phyloP scores from a whole-genome alignment of 1,139 yeast genomes.

The Geotrichum europaeum region DNA sequence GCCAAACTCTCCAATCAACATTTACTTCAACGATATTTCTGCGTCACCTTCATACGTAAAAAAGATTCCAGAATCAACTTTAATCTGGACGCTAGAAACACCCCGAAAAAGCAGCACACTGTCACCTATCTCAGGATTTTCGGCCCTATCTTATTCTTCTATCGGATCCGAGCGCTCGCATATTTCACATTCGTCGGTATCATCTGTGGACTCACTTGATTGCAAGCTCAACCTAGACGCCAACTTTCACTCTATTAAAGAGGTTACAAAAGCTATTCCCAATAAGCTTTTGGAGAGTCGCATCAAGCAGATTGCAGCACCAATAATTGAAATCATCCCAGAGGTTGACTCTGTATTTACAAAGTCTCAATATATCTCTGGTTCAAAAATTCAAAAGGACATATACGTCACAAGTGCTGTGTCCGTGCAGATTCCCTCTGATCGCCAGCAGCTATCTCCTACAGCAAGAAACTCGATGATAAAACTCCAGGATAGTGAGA shows the following conservation, averaged over 20 bases:
- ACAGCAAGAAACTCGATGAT: conserved; percentile 3
- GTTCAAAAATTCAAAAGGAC: conserved; percentile 8
- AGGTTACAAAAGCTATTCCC: conserved; percentile 15
- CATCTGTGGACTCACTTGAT: conserved; percentile 3
- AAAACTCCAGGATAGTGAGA: conserved; percentile 6
- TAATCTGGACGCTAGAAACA: neutral
- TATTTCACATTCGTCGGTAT: conserved; percentile 4
- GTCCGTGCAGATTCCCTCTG: conserved; percentile 12
- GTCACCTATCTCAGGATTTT: conserved; percentile 3
- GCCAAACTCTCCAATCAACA: conserved; percentile 5
- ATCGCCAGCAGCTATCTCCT: conserved; percentile 13
- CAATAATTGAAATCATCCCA: conserved; percentile 18
- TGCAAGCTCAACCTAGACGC: neutral
- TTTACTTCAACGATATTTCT: neutral
- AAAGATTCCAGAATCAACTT: neutral
- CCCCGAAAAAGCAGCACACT: conserved; percentile 1
- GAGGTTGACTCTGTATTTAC: conserved; percentile 20
- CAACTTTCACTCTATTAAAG: conserved; percentile 3
- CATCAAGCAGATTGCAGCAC: conserved; percentile 15
- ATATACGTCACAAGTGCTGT: conserved; percentile 15
- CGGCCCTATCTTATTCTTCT: conserved; percentile 9
- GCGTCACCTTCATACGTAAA: neutral
- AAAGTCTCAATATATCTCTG: conserved; percentile 1
- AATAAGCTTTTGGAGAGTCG: conserved; percentile 14
- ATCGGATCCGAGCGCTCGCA: conserved; percentile 8